Base-by-base conservation (phyloP, 148 eudicot species). In the Limonium bicolor region DNA sequence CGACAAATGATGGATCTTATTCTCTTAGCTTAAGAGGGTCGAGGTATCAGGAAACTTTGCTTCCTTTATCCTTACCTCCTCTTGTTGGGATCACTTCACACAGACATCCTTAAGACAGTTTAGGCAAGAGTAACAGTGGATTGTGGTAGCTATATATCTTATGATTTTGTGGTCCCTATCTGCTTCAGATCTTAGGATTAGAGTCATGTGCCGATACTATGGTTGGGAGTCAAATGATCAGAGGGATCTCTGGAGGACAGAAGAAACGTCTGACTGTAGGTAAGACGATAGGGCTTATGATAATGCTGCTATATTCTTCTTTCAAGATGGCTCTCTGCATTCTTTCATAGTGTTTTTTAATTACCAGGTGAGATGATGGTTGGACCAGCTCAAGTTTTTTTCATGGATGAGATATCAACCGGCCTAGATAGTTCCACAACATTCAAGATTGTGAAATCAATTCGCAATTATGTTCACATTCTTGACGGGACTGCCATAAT, bases 351-450 rank as follows among this genome's bases (percentile, higher is more conserved):
- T 13, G n/a, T 0, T 41, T 11, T 11, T 24, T 41, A 22, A 23
- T 41, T 48, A 17, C 54, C 55, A 72, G 94, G 86, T 54, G 94
- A 82, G 49, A 78, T 82, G 86, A 50, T 82, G 36, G 94, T 82
- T 27, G 86, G 94, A 36, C 87, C 86, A 31, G 42, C 86, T 15
- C 72, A 61, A 37, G 94, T 67, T 11, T 53, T 82, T 13, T 70
- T 82, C 54, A 82, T 82, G 93, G 93, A 82, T 42, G 93, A 82
- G 43, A 82, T 82, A 62, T 82, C 94, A 13, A 82, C 86, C 20
- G 94, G 94, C 42, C 63, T 82, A 50, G 94, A 82, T 53, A 78
- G 86, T 59, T 82, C 94, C 0, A 82, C 94, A 33, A 82, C 94
- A 22, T 78, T 32, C 51, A 79, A 75, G 46, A 71, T 82, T 45